These are phyloP conservation scores for Tylopilus sp. DNA, from an alignment of 1,284 basidiomycete species.

Conservation along the genomic window DNA sequence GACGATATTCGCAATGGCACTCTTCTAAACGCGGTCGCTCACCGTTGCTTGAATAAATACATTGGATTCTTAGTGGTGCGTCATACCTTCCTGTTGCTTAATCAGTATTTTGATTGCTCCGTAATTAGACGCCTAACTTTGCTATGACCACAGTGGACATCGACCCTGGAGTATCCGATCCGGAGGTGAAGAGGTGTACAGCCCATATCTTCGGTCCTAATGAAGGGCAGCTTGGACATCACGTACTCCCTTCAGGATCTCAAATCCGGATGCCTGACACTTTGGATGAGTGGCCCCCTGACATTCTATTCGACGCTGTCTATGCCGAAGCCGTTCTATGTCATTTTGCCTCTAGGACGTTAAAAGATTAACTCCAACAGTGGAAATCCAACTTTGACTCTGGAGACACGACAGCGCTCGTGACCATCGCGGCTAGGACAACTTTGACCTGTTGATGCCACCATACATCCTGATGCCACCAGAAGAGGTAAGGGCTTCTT, in stretches of 20 bases:
- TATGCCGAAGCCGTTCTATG: neutral
- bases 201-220: neutral
- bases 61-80: conserved; percentile 1
- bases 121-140: conserved; percentile 7
- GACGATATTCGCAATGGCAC: conserved; percentile 1
- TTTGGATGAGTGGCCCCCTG: neutral
- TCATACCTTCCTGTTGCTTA: neutral
- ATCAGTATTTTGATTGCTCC: neutral
- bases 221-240: neutral
- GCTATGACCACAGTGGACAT: neutral
- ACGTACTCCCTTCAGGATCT: neutral
- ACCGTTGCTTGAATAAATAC: neutral
- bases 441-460: neutral
- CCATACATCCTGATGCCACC: neutral
- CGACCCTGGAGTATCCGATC: neutral
- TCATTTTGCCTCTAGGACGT: neutral
- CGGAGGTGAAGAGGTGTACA: neutral
- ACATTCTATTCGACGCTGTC: conserved; percentile 1
- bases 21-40: neutral
- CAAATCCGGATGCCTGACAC: neutral
- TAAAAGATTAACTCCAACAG: neutral
- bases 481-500: neutral
- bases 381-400: too few species aligned
- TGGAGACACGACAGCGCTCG: too few species aligned
- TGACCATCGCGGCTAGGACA: neutral